Conservation (phyloP, 805 yeast genomes). For the Hanseniaspora nectarophila region DNA sequence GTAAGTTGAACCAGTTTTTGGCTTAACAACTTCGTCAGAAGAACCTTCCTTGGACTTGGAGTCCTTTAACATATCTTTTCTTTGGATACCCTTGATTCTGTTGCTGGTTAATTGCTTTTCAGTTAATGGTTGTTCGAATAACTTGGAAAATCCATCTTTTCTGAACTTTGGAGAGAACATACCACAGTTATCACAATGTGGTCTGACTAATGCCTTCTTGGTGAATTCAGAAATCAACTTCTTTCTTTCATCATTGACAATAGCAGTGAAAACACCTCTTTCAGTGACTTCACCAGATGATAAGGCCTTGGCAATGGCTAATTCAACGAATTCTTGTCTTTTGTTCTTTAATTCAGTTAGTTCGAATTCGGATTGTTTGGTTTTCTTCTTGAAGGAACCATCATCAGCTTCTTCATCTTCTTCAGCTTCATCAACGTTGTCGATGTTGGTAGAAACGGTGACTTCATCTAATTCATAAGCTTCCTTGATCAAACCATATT, state of each 20-base stretch:
- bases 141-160: constrained; percentile 87
- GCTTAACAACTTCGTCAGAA: constrained; percentile 34
- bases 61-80: constrained; percentile 56
- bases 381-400: constrained; percentile 19
- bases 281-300: constrained; percentile 60
- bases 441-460: constrained; percentile 28
- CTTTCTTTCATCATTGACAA: constrained; percentile 81
- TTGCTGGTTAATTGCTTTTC: constrained; percentile 76
- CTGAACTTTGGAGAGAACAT: constrained; percentile 90
- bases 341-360: constrained; percentile 42
- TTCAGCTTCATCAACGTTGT: constrained; percentile 37
- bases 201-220: constrained; percentile 57
- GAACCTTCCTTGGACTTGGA: constrained; percentile 26
- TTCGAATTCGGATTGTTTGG: constrained; percentile 23
- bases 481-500: constrained; percentile 79
- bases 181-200: constrained; percentile 90
- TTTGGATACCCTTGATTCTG: constrained; percentile 63
- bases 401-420: constrained; percentile 35
- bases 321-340: constrained; percentile 59
- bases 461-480: constrained; percentile 60
- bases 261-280: constrained; percentile 66
- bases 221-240: constrained; percentile 59
- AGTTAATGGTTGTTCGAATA: constrained; percentile 74
- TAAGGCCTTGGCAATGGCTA: constrained; percentile 60
- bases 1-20: constrained; percentile 67